These are phyloP conservation scores for Apiospora rasikravindrae DNA, from an alignment of 2,329 filamentous ascomycete species.

Conservation along the genomic window DNA sequence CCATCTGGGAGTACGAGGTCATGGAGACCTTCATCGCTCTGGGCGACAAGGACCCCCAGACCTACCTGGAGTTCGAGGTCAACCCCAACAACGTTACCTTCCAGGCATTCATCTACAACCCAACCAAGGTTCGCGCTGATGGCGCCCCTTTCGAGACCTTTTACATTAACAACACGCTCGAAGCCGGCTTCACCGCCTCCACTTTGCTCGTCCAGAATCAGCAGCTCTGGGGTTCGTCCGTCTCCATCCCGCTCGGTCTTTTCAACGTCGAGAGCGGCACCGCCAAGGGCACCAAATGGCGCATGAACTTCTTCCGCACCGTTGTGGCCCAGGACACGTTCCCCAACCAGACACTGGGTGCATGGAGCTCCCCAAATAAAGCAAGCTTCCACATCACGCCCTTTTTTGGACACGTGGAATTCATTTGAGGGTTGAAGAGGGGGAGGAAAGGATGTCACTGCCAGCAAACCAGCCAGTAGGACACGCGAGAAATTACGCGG, in stretches of 20 bases:
- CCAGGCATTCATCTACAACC: slow-evolving; percentile 58
- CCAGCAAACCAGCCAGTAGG: neutral
- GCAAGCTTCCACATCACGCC: slow-evolving; percentile 50
- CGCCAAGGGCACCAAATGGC: slow-evolving; percentile 51
- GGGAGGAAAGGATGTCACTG: too few relatives aligned
- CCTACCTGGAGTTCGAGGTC: slow-evolving; percentile 57
- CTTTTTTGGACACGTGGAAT: slow-evolving; percentile 40
- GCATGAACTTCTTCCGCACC: slow-evolving; percentile 60
- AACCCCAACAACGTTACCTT: slow-evolving; percentile 57
- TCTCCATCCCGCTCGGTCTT: slow-evolving; percentile 50
- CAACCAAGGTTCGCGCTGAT: slow-evolving; percentile 48
- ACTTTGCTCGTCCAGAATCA: slow-evolving; percentile 45
- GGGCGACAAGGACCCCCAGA: slow-evolving; percentile 51
- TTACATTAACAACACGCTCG: slow-evolving; percentile 45
- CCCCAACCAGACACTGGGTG: slow-evolving; percentile 50
- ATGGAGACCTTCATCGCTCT: slow-evolving; percentile 56
- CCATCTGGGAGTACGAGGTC: slow-evolving; percentile 55
- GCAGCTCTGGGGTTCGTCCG: slow-evolving; percentile 47
- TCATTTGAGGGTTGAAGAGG: slow-evolving; percentile 35
- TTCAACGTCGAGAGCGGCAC: slow-evolving; percentile 53
- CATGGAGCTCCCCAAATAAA: slow-evolving; percentile 51
- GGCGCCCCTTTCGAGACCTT: slow-evolving; percentile 51
- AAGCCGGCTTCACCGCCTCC: slow-evolving; percentile 47
- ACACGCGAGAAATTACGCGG: neutral
- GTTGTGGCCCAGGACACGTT: slow-evolving; percentile 48